Percentiles rank a stretch among this genome's conserved stretches.
Conservation (phyloP, 2,329 filamentous ascomycete genomes). For the Rhinocladiella similis region DNA sequence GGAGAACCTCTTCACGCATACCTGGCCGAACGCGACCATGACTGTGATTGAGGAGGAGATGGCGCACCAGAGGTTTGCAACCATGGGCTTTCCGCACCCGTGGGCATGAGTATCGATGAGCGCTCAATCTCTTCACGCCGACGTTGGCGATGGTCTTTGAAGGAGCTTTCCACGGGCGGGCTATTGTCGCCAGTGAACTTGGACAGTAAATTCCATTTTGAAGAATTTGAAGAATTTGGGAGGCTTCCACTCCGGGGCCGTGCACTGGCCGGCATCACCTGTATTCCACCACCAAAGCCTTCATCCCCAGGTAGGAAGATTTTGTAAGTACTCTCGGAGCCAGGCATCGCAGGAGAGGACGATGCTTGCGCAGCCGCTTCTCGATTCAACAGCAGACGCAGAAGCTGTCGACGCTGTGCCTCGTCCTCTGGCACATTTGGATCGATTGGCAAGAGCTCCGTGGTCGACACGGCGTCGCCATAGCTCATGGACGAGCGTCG, state of each 20-base stretch:
- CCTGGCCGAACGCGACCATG: slow-evolving; percentile 12
- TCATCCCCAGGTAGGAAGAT: slow-evolving; percentile 31
- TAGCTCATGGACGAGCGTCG: slow-evolving; percentile 12
- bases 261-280: slow-evolving; percentile 7
- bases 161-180: slow-evolving; percentile 15
- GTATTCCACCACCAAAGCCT: slow-evolving; percentile 1
- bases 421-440: slow-evolving; percentile 36
- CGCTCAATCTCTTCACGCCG: slow-evolving; percentile 27
- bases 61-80: slow-evolving; percentile 9
- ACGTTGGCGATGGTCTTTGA: slow-evolving; percentile 25
- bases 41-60: background rate
- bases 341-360: slow-evolving; percentile 30
- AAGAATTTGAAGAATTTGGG: slow-evolving; percentile 11
- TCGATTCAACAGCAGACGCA: slow-evolving; percentile 36
- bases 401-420: slow-evolving; percentile 40
- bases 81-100: slow-evolving; percentile 14
- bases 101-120: slow-evolving; percentile 15
- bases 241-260: slow-evolving; percentile 25
- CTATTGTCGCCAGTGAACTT: slow-evolving; percentile 19
- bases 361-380: slow-evolving; percentile 25
- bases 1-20: slow-evolving; percentile 11
- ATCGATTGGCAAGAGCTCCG: slow-evolving; percentile 19
- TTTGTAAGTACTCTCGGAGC: slow-evolving; percentile 32
- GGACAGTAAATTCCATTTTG: slow-evolving; percentile 19
- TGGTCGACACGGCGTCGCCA: slow-evolving; percentile 22